phyloP scores from a whole-genome alignment of 805 yeast genomes.

The Diddensiella santjacobensis region DNA sequence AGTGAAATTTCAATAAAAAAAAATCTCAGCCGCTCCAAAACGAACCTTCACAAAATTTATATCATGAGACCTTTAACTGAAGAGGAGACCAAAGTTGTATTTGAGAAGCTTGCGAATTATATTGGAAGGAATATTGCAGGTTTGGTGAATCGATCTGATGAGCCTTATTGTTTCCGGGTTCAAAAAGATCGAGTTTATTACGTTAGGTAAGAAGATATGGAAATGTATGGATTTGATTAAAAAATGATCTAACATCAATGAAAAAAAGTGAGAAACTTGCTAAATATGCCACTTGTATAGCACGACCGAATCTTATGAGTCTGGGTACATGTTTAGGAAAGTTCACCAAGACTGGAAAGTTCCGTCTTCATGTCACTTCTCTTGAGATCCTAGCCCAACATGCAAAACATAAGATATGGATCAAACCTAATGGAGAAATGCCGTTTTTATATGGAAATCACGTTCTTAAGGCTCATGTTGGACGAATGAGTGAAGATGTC shows the following conservation, averaged over 20 bases:
- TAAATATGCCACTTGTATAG: conserved; percentile 82
- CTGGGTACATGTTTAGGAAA: conserved; percentile 92
- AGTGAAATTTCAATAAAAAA: background rate
- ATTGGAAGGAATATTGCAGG: conserved; percentile 93
- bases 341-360: conserved; percentile 96
- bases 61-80: conserved; percentile 92
- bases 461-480: conserved; percentile 92
- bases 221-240: background rate
- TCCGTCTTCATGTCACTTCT: conserved; percentile 91
- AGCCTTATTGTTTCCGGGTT: conserved; percentile 90
- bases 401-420: conserved; percentile 94
- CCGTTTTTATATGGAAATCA: conserved; percentile 96
- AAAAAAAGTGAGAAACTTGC: conserved; percentile 71
- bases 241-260: background rate
- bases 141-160: conserved; percentile 73
- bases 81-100: conserved; percentile 92
- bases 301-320: conserved; percentile 87
- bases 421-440: conserved; percentile 97
- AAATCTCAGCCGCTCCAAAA: background rate
- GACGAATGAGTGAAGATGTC: conserved; percentile 94
- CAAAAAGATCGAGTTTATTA: conserved; percentile 97
- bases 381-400: conserved; percentile 75
- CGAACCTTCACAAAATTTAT: background rate
- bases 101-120: conserved; percentile 93
- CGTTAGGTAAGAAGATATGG: conserved; percentile 40